Base-by-base conservation (phyloP, 2,329 filamentous ascomycete species). In the Diaporthe destruens region DNA sequence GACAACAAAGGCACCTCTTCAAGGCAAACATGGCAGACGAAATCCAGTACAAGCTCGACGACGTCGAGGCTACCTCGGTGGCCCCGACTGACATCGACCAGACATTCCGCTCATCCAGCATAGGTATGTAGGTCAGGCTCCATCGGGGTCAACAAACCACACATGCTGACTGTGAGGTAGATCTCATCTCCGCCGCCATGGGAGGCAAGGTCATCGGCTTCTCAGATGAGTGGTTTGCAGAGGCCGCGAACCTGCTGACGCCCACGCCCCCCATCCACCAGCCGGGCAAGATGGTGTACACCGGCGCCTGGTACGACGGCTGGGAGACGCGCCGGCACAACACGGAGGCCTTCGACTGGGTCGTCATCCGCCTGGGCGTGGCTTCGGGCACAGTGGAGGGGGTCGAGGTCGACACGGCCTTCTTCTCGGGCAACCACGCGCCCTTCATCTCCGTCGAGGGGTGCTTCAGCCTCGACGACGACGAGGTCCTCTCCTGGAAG, bases 381-480 rank as follows among this genome's bases (percentile, higher is more conserved):
- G 88, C 92, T 12, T 93, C 91, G 1, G 94, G 93, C 59, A 91
- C 87, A 20, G 88, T 96, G 36, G 87, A 89, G 73, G 94, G 94
- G 20, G 85, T 95, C 61, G 94, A 96, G 83, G 87, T 96, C 75
- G 93, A 96, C 82, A 96, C 94, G 3, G 90, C 92, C 65, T 94
- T 91, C 84, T 96, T 96, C 86, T 91, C 88, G 73, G 94, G 94
- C 74, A 96, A 96, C 83, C 92, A 96, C 79, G 94, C 93, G 8
- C 93, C 93, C 0, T 92, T 91, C 75, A 90, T 95, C 78, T 93
- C 91, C 0, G 92, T 96, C 23, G 91, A 96, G 80, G 94, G 92
- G 57, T 90, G 90, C 80, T 94, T 94, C 83, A 89, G 85, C 76
- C 84, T 85, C 29, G 85, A 89, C 76, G 87, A 88, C 47, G 47